Percentiles rank a stretch among this genome's conserved stretches.
Conservation (phyloP, 768 basidiomycete species). For the Daedaleopsis nitida region DNA sequence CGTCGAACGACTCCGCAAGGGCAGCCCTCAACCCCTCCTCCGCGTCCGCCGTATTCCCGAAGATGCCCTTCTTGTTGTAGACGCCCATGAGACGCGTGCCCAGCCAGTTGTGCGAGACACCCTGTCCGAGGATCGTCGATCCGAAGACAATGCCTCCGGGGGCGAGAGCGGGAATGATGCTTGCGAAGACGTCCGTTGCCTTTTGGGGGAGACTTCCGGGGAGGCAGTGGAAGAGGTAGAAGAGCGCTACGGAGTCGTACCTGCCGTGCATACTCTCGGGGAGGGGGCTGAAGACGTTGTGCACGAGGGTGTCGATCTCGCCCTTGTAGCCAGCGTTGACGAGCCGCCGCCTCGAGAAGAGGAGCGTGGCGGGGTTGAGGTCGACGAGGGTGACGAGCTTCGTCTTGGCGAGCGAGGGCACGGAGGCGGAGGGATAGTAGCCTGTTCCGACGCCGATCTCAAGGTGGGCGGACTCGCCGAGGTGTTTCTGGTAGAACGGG, state of each 20-base stretch:
- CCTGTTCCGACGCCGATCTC: constrained; percentile 25
- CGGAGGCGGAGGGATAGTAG: constrained; percentile 18
- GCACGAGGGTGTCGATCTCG: constrained; percentile 6
- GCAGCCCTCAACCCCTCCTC: constrained; percentile 14
- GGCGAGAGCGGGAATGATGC: constrained; percentile 3
- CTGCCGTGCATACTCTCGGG: constrained; percentile 7
- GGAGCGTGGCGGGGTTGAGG: constrained; percentile 19
- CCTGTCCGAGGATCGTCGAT: constrained; percentile 22
- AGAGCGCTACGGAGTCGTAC: constrained; percentile 22
- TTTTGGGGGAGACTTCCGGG: constrained; percentile 22
- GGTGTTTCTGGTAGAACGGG: constrained; percentile 21
- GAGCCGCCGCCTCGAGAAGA: constrained; percentile 8
- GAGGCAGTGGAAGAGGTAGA: constrained; percentile 25
- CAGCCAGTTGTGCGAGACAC: constrained; percentile 18
- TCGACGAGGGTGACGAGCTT: constrained; percentile 20
- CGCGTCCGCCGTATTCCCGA: constrained; percentile 17
- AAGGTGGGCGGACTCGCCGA: constrained; percentile 17
- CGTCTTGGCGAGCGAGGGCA: constrained; percentile 10
- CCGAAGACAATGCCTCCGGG: constrained; percentile 21
- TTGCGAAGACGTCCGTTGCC: constrained; percentile 14
- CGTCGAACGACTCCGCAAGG: constrained; percentile 13
- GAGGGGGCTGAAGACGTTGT: constrained; percentile 19
- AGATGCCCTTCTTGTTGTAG: constrained; percentile 20
- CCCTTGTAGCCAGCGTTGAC: constrained; percentile 16
- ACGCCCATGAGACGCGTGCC: constrained; percentile 11